Evolutionary conservation across 2,329 filamentous ascomycete species (phyloP), one percentile per base, ranked within the genome.

Genomic region (Phialophora tarda): DNA sequence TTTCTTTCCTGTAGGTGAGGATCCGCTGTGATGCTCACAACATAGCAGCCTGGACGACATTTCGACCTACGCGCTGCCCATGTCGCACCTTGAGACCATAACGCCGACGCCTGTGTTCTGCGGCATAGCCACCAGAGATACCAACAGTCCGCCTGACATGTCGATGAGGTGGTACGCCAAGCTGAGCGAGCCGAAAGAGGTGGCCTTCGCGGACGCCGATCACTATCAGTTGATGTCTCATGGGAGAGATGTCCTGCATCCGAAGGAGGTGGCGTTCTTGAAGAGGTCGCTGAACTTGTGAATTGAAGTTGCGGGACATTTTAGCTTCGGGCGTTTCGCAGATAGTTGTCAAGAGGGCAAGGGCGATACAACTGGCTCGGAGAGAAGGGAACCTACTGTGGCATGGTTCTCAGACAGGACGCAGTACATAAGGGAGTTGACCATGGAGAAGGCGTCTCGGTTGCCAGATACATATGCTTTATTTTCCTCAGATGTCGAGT

Each of bases 211-310:
- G 21, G 71, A 75, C 6, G 75, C 76, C 10, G 77, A 75, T 6
- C 78, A 80, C 72, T 80, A 79, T 68, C 76, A 78, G 63, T 72
- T 67, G 21, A 79, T 78, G 63, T 72, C 74, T 60, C 73, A 76
- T 63, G 65, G 66, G 30, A 60, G 64, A 57, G 76, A 77, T 41
- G 68, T 76, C 17, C 41, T 67, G 41, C 57, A 67, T 61, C 67
- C 61, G 5, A 68, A 56, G 28, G 75, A 79, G 68, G 67, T 73
- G 24, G 72, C 75, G 28, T 78, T 78, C 61, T 67, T 78, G 69
- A 71, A 72, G 63, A 65, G 65, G 54, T 66, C 51, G 30, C 34
- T 66, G 44, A 68, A 57, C 21, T 54, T 47, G 8, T 62, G 32
- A 57, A 57, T 41, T 4, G 26, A 38, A 34, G 3, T 34, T 34